Evolutionary conservation across 1,139 yeast genomes (phyloP).

Genomic region (Nakaseomyces delphensis): DNA sequence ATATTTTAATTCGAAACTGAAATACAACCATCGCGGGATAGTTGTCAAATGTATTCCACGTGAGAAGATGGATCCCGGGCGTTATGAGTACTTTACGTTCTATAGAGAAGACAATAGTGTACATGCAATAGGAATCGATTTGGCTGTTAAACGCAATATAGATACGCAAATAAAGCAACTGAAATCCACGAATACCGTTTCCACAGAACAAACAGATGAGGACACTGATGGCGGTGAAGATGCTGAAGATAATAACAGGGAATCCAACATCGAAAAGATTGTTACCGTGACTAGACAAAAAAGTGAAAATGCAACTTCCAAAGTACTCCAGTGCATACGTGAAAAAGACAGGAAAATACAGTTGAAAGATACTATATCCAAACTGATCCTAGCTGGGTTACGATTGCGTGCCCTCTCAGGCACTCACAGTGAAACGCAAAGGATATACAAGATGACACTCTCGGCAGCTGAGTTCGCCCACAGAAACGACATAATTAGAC

Average conservation of each 20-base stretch:
- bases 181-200: conserved; percentile 3
- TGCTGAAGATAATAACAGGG: not conserved
- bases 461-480: conserved; percentile 29
- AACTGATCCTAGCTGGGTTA: conserved; percentile 27
- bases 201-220: not conserved
- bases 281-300: conserved; percentile 16
- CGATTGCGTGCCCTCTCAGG: conserved; percentile 28
- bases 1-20: conserved; percentile 24
- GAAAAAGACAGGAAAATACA: conserved; percentile 19
- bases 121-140: conserved; percentile 8
- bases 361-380: conserved; percentile 26
- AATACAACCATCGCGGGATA: conserved; percentile 21
- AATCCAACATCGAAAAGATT: conserved; percentile 16
- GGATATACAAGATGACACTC: conserved; percentile 28
- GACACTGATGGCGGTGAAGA: not conserved
- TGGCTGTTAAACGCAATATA: conserved; percentile 5
- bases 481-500: conserved; percentile 18
- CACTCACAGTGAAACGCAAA: conserved; percentile 21
- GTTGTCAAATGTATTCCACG: conserved; percentile 13
- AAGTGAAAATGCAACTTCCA: conserved; percentile 9
- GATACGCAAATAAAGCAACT: conserved; percentile 11
- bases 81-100: conserved; percentile 9
- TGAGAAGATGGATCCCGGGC: not conserved
- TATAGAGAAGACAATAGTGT: conserved; percentile 7
- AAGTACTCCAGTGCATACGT: conserved; percentile 4